These are phyloP conservation scores for Avena atlantica DNA, from an alignment of 176 grass and related monocot species.

Conservation along the genomic window DNA sequence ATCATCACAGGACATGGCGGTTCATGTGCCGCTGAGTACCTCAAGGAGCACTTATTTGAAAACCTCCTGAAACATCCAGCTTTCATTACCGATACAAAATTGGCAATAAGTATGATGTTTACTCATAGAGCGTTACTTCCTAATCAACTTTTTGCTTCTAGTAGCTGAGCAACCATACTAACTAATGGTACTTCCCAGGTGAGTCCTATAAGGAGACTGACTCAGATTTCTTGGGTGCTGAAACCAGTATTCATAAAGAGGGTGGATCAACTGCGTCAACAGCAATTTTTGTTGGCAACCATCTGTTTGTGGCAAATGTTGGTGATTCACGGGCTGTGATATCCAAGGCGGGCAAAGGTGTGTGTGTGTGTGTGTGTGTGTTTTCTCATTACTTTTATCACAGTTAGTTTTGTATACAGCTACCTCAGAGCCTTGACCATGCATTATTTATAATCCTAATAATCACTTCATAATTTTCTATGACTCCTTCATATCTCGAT, in stretches of 20 bases:
- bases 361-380: slow-evolving; percentile 33
- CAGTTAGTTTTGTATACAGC: slow-evolving; percentile 14
- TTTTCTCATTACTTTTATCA: background rate
- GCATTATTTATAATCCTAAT: slow-evolving; percentile 8
- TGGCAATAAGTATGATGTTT: slow-evolving; percentile 74
- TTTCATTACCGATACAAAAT: slow-evolving; percentile 80
- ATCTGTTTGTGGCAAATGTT: slow-evolving; percentile 90
- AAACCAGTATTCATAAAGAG: slow-evolving; percentile 67
- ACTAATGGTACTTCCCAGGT: slow-evolving; percentile 59
- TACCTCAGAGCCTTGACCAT: background rate
- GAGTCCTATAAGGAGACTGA: slow-evolving; percentile 82
- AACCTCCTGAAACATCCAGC: slow-evolving; percentile 79
- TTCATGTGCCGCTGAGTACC: slow-evolving; percentile 72
- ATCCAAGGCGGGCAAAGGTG: slow-evolving; percentile 90
- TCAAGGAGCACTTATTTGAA: slow-evolving; percentile 82
- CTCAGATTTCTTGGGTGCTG: slow-evolving; percentile 71
- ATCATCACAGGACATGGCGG: slow-evolving; percentile 81
- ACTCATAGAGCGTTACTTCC: slow-evolving; percentile 32
- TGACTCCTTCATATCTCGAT: background rate
- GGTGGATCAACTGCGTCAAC: slow-evolving; percentile 89
- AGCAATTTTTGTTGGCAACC: slow-evolving; percentile 76
- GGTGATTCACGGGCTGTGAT: slow-evolving; percentile 88
- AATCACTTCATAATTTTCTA: slow-evolving; percentile 25
- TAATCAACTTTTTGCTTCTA: slow-evolving; percentile 26
- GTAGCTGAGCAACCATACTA: slow-evolving; percentile 25